Base-by-base conservation (phyloP, 2,329 filamentous ascomycete species). In the Emmonsia crescens region DNA sequence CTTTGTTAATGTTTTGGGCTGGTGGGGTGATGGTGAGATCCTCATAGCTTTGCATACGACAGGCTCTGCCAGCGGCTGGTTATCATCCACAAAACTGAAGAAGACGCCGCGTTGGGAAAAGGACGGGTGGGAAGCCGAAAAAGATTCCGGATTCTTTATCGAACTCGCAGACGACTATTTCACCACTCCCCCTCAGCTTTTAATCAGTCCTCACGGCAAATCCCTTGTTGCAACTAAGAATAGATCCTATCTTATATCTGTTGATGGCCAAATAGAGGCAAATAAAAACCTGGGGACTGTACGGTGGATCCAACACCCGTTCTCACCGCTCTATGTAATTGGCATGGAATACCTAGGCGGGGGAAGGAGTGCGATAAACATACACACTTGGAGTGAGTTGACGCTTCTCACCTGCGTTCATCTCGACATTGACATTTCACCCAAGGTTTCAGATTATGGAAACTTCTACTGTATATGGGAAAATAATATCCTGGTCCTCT, bases 171-270 rank as follows among this genome's bases (percentile, higher is more conserved):
- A 36, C 9, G 52, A 36, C 10, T 1, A 12, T 6, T 36, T 36
- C 21, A 5, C 9, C 2, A 33, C n/a, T 12, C 10, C 5, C n/a
- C 10, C 5, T n/a, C 52, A 55, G 16, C 59, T 73, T 54, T 62
- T 68, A n/a, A 66, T 63, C 59, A 69, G 71, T 27, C 36, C 36
- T 24, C 65, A 62, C n/a, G 65, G 64, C 3, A 73, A 70, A 44
- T 71, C 74, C 48, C 57, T 75, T 51, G 46, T 74, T 42, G 71
- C 72, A 21, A 74, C 72, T 55, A 65, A 64, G 21, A 65, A 71
- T 61, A 70, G 71, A 10, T 71, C 73, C 59, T 63, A 72, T 60
- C 54, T 75, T 36, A 72, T 69, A 64, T 68, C 55, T 63, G 62
- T 73, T 36, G 63, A 67, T 55, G 67, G 65, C 46, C 62, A 59